Conservation (phyloP, 768 basidiomycete genomes). For the Tremella mesenterica region DNA sequence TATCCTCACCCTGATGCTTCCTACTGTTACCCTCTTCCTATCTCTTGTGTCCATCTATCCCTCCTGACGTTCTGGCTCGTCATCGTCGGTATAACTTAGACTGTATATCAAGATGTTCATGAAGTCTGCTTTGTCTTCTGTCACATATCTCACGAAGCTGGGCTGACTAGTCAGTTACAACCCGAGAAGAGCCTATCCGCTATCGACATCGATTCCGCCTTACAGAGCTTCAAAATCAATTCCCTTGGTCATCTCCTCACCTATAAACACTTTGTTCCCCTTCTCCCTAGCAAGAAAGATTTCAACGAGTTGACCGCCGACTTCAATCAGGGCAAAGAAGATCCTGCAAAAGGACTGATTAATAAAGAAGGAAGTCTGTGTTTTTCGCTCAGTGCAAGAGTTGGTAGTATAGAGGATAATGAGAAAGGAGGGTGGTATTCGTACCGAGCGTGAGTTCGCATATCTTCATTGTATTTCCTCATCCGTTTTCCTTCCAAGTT, state of each 20-base stretch:
- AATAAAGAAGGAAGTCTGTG: slow-evolving; percentile 34
- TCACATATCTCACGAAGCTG: not conserved
- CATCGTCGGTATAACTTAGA: not conserved
- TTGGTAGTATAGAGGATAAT: slow-evolving; percentile 47
- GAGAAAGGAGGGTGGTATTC: slow-evolving; percentile 45
- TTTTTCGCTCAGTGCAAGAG: slow-evolving; percentile 45
- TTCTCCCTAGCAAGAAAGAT: slow-evolving; percentile 42
- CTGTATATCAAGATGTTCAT: not conserved
- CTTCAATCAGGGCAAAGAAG: slow-evolving; percentile 18
- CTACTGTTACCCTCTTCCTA: too few species aligned
- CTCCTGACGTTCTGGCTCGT: not conserved
- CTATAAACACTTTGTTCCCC: slow-evolving; percentile 48
- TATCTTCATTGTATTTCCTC: not conserved
- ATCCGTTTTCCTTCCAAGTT: not conserved
- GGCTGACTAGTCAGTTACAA: slow-evolving; percentile 39
- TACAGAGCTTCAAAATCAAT: slow-evolving; percentile 46
- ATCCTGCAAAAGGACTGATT: slow-evolving; percentile 43
- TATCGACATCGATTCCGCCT: slow-evolving; percentile 30
- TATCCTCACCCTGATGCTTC: too few species aligned
- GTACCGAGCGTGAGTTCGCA: slow-evolving; percentile 35
- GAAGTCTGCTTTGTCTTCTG: not conserved
- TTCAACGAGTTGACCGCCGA: slow-evolving; percentile 13
- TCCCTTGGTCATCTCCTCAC: slow-evolving; percentile 47
- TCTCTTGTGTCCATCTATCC: too few species aligned
- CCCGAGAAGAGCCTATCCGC: slow-evolving; percentile 46